A percentile compares a stretch with the other conserved stretches of the same genome.
phyloP scores from a whole-genome alignment of 2,329 filamentous ascomycete genomes.

The Lithohypha guttulata region DNA sequence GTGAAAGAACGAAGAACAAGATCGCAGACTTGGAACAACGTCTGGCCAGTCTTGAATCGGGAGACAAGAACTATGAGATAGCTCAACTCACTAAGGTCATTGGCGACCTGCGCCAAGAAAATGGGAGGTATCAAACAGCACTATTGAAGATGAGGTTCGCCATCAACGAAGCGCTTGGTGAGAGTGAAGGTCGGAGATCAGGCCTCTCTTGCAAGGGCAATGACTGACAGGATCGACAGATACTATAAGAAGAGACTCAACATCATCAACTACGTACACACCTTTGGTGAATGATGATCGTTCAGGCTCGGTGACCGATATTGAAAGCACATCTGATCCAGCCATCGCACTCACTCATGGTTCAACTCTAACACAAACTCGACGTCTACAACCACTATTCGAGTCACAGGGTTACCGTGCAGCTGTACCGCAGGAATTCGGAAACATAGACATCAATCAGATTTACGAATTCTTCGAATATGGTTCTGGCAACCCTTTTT shows the following conservation, averaged over 20 bases:
- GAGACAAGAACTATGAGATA: constrained; percentile 13
- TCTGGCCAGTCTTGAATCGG: constrained; percentile 15
- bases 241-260: constrained; percentile 4
- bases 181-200: constrained; percentile 7
- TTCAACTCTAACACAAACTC: constrained; percentile 3
- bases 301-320: constrained; percentile 14
- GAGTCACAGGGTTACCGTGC: constrained; percentile 1
- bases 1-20: constrained; percentile 21
- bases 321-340: too few relatives aligned
- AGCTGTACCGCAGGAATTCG: background rate
- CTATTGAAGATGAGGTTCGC: constrained; percentile 16
- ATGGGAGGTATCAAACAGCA: constrained; percentile 14
- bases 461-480: constrained; percentile 6
- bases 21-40: constrained; percentile 17
- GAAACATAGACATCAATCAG: background rate
- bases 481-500: constrained; percentile 8
- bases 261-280: background rate
- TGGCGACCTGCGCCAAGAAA: constrained; percentile 14
- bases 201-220: constrained; percentile 7
- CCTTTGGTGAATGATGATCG: constrained; percentile 1
- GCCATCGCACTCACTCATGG: too few relatives aligned
- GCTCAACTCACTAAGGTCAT: constrained; percentile 14
- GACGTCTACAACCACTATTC: constrained; percentile 3
- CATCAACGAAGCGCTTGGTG: constrained; percentile 14
- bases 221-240: constrained; percentile 4